Percentiles rank a stretch among this genome's conserved stretches.
These are phyloP conservation scores for Phenoliferia sp. DNA, from an alignment of 1,284 basidiomycete species.

Conservation along the genomic window DNA sequence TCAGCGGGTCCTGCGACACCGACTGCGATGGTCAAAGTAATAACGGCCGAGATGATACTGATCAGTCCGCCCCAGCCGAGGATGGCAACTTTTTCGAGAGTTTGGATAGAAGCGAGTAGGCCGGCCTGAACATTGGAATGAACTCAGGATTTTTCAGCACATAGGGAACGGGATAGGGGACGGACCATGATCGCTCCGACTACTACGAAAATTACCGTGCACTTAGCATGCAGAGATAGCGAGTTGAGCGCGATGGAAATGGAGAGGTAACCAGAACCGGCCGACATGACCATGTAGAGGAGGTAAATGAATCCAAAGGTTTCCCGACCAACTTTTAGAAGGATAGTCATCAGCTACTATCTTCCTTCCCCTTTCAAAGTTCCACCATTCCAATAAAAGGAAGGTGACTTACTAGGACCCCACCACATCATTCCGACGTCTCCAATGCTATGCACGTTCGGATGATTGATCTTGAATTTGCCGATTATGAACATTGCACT, in stretches of 20 bases:
- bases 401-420: neutral
- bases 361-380: neutral
- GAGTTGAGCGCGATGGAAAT: constrained; percentile 45
- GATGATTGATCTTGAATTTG: constrained; percentile 5
- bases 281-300: constrained; percentile 4
- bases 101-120: constrained; percentile 39
- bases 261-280: constrained; percentile 23
- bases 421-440: constrained; percentile 2
- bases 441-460: neutral
- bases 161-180: too few relatives aligned
- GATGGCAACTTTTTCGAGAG: constrained; percentile 42
- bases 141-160: neutral
- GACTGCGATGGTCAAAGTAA: constrained; percentile 49
- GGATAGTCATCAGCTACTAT: too few relatives aligned
- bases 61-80: constrained; percentile 43
- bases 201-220: constrained; percentile 33
- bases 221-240: constrained; percentile 33
- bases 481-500: neutral
- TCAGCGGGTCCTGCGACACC: constrained; percentile 48
- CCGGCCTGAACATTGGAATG: constrained; percentile 28
- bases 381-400: neutral
- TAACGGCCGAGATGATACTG: constrained; percentile 34
- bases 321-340: constrained; percentile 5
- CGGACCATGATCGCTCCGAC: constrained; percentile 14
- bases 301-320: constrained; percentile 2